Evolutionary conservation across 2,329 filamentous ascomycete genomes (phyloP), one percentile per base, ranked within the genome.

Genomic region (Aspergillus fijiensis): DNA sequence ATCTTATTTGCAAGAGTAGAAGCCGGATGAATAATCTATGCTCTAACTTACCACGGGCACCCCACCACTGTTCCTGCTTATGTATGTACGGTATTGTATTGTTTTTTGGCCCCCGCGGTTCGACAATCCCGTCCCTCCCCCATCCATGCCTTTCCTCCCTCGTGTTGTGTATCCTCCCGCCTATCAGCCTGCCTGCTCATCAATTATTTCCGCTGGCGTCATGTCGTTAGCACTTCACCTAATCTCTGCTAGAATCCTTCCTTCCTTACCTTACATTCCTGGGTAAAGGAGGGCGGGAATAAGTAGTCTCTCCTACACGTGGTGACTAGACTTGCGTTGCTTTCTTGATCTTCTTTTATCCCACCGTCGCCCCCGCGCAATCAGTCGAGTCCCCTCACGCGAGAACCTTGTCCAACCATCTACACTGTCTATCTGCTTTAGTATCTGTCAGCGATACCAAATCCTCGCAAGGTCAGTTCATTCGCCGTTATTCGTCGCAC

Each of bases 241-340:
- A 29, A 35, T 12, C 33, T 35, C 39, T 45, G 14, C 39, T 45
- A 45, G 39, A 45, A 4, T 45, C 39, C 39, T 35, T 10, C 33
- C 33, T 19, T 45, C 19, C 39, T 45, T 45, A 45, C 19, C 39
- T 45, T 45, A 45, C 39, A 16, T 7, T 45, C 6, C 39, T 19
- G 39, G 16, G 16, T 16, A 16, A 45, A 19, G 39, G 39, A 16
- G 53, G 52, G 42, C 9, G 7, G 27, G 45, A 31, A 47, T 19
- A 23, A 48, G 31, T 48, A 23, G 42, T 31, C n/a, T 49, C n/a
- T 29, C 42, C 53, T 27, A 45, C 53, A 55, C 53, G 53, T 55
- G 53, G 53, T 16, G 53, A 35, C 42, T 55, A 47, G 21, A 45
- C 33, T 45, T 19, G 16, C 16, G 14, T n/a, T 45, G 39, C 39